A percentile compares a stretch with the other conserved stretches of the same genome.
Conservation (phyloP, 768 basidiomycete genomes). For the Hydnum rufescens region DNA sequence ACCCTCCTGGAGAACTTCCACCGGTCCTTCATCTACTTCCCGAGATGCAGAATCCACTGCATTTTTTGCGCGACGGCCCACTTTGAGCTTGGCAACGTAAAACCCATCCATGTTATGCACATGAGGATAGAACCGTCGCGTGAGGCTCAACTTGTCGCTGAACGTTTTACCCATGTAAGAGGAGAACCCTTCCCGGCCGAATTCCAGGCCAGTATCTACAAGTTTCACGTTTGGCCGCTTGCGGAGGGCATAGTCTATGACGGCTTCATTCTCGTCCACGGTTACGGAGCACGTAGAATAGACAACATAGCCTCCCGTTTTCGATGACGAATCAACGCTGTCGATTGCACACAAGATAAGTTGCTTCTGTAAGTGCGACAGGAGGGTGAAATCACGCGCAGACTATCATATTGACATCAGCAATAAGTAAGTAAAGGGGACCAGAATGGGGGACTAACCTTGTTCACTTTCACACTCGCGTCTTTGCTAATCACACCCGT, state of each 20-base stretch:
- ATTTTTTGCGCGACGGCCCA: constrained; percentile 16
- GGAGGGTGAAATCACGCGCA: constrained; percentile 83
- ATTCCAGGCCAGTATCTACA: constrained; percentile 80
- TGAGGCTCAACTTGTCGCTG: constrained; percentile 54
- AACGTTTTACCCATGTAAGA: constrained; percentile 83
- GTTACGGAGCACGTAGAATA: constrained; percentile 98
- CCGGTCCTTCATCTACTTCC: constrained; percentile 15
- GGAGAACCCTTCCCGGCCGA: constrained; percentile 82
- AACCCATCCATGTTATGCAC: constrained; percentile 99
- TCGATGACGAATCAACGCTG: constrained; percentile 74
- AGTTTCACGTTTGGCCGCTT: constrained; percentile 87
- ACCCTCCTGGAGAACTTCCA: constrained; percentile 13
- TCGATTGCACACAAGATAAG: constrained; percentile 96
- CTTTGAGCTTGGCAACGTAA: constrained; percentile 97
- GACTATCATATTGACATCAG: constrained; percentile 30
- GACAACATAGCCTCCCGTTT: constrained; percentile 83
- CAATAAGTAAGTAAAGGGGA: background rate
- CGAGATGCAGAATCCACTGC: constrained; percentile 17
- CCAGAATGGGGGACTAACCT: constrained; percentile 32
- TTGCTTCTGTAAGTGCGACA: constrained; percentile 97
- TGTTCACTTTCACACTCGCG: constrained; percentile 92
- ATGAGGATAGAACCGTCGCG: constrained; percentile 84
- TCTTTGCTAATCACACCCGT: constrained; percentile 99
- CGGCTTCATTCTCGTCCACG: constrained; percentile 95
- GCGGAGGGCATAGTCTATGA: constrained; percentile 90